phyloP scores from a whole-genome alignment of 176 grass and related monocot genomes.

The Calamus simplicifolius region DNA sequence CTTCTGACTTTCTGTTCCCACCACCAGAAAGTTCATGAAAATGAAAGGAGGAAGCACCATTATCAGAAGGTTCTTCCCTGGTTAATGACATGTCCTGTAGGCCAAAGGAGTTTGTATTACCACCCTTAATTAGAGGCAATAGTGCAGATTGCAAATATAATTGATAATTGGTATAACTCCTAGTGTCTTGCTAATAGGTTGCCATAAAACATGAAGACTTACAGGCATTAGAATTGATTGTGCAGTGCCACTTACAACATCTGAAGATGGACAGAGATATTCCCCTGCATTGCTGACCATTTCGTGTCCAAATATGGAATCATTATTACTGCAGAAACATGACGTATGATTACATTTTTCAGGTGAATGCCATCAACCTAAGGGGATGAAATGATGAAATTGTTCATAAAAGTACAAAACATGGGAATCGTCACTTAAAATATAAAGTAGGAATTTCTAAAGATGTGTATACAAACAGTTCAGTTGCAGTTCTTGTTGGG shows the following conservation, averaged over 20 bases:
- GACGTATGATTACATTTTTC: slow-evolving; percentile 12
- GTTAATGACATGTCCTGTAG: slow-evolving; percentile 38
- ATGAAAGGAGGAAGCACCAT: slow-evolving; percentile 42
- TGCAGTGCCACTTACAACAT: slow-evolving; percentile 47
- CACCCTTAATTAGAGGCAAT: neutral
- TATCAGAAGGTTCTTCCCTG: slow-evolving; percentile 45
- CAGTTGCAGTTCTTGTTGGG: neutral
- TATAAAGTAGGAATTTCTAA: no score
- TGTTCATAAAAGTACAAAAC: no score
- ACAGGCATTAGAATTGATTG: slow-evolving; percentile 56
- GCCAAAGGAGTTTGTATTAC: slow-evolving; percentile 16
- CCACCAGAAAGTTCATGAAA: slow-evolving; percentile 36
- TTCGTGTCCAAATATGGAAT: slow-evolving; percentile 68
- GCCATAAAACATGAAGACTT: slow-evolving; percentile 17
- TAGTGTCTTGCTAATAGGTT: neutral
- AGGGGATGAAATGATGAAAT: no score
- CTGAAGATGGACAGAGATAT: slow-evolving; percentile 54
- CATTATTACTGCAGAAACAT: slow-evolving; percentile 45
- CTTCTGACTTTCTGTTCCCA: slow-evolving; percentile 42
- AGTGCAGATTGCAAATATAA: no score
- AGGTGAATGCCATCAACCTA: neutral
- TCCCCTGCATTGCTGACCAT: slow-evolving; percentile 50
- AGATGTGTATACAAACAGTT: no score
- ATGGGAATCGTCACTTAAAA: no score
- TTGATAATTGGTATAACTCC: no score